A percentile compares a stretch with the other conserved stretches of the same genome.
Conservation (phyloP, 208 protist genomes). For the Wallacemonas sp. region DNA sequence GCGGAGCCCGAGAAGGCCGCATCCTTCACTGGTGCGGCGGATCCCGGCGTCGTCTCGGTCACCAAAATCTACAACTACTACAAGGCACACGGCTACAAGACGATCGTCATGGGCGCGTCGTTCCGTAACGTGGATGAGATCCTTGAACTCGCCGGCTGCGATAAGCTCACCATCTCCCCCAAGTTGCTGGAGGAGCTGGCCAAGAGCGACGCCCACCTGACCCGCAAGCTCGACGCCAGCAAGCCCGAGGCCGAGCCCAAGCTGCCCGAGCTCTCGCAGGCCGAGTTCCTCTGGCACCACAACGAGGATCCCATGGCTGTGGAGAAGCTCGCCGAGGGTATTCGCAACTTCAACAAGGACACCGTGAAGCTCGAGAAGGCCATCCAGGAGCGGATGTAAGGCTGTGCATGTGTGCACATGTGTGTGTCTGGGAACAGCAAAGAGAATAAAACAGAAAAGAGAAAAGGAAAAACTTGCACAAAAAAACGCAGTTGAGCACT, state of each 20-base stretch:
- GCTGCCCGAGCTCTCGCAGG: slow-evolving; percentile 64
- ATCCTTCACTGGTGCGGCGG: slow-evolving; percentile 67
- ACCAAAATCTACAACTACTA: slow-evolving; percentile 97
- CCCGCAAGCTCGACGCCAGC: slow-evolving; percentile 59
- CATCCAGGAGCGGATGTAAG: slow-evolving; percentile 70
- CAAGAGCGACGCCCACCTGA: slow-evolving; percentile 34
- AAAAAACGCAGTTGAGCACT: background rate
- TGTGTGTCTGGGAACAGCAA: too few relatives aligned
- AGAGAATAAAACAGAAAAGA: slow-evolving; percentile 1
- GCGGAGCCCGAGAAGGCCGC: slow-evolving; percentile 41
- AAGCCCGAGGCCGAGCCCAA: slow-evolving; percentile 38
- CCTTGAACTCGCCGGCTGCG: slow-evolving; percentile 94
- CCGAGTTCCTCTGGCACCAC: slow-evolving; percentile 80
- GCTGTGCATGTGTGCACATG: too few relatives aligned
- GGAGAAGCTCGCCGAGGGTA: slow-evolving; percentile 97
- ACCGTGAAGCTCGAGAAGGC: slow-evolving; percentile 84
- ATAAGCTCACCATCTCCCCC: slow-evolving; percentile 97
- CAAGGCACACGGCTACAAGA: slow-evolving; percentile 97
- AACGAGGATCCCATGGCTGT: slow-evolving; percentile 96
- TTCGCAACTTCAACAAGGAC: slow-evolving; percentile 95
- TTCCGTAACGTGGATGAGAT: slow-evolving; percentile 96
- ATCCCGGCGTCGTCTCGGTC: slow-evolving; percentile 96
- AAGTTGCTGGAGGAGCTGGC: slow-evolving; percentile 93
- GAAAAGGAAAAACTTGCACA: background rate
- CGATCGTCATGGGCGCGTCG: slow-evolving; percentile 97